Evolutionary conservation across 352 stramenopile genomes (phyloP).

Genomic region (Phytophthora multivora): DNA sequence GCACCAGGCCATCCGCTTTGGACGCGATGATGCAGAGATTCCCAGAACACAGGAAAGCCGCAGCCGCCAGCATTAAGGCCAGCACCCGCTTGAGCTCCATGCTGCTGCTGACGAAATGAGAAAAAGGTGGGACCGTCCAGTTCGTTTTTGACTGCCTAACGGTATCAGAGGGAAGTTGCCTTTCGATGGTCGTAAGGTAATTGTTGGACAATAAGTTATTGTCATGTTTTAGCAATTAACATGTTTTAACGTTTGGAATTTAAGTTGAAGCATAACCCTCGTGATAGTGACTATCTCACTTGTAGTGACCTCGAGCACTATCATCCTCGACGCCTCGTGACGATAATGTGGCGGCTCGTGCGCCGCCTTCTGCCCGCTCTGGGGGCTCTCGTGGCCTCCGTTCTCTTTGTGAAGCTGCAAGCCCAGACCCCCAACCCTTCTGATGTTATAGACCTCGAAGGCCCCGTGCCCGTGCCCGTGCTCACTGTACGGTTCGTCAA

Average conservation of each 20-base stretch:
- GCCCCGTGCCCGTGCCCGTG: conserved; percentile 14
- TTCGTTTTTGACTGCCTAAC: too few relatives aligned
- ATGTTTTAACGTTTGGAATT: background rate
- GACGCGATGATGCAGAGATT: conserved; percentile 89
- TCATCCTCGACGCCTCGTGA: conserved; percentile 15
- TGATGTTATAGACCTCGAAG: background rate
- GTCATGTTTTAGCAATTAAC: background rate
- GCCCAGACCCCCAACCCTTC: background rate
- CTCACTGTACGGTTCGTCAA: conserved; percentile 14
- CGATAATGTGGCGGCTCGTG: conserved; percentile 19
- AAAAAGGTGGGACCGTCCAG: background rate
- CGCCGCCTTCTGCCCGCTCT: conserved; percentile 14
- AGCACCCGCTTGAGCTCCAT: conserved; percentile 46
- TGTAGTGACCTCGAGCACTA: conserved; percentile 7
- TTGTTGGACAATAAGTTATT: background rate
- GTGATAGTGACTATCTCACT: background rate
- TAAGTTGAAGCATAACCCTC: too few relatives aligned
- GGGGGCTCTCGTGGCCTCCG: conserved; percentile 5
- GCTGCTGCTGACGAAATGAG: background rate
- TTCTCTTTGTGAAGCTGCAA: conserved; percentile 22
- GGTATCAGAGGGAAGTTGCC: conserved; percentile 13
- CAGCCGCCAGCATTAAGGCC: conserved; percentile 60
- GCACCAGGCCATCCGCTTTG: conserved; percentile 67
- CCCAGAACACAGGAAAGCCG: conserved; percentile 70
- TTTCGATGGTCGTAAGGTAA: conserved; percentile 20